Conservation (phyloP, 1,284 basidiomycete species). For the Sphaerobolus stellatus region DNA sequence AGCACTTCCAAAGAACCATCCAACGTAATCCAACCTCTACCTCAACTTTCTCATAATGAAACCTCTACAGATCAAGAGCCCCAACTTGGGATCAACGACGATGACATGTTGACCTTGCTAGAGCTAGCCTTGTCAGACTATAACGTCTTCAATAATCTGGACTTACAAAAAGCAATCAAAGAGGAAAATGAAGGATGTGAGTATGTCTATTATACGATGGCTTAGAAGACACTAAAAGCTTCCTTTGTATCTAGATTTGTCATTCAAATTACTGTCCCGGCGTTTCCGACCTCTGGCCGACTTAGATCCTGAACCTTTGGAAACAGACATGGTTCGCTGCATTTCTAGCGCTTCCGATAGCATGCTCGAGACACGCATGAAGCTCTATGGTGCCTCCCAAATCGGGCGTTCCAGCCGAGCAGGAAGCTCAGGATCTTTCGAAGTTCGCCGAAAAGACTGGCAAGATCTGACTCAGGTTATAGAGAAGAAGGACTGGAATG, state of each 20-base stretch:
- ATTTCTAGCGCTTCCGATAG: constrained; percentile 46
- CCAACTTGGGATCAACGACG: too few species aligned
- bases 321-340: constrained; percentile 43
- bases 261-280: constrained; percentile 36
- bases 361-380: constrained; percentile 59
- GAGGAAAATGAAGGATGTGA: constrained; percentile 18
- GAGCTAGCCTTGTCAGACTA: constrained; percentile 11
- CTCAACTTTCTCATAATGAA: too few species aligned
- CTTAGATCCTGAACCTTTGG: constrained; percentile 34
- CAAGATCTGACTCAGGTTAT: constrained; percentile 25
- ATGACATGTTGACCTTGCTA: constrained; percentile 8
- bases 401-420: constrained; percentile 35
- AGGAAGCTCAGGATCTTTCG: constrained; percentile 48
- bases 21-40: too few species aligned
- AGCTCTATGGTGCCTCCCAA: constrained; percentile 43
- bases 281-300: constrained; percentile 35
- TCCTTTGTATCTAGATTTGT: constrained; percentile 10
- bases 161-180: constrained; percentile 2
- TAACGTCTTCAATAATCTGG: constrained; percentile 2
- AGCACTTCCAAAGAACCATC: too few species aligned
- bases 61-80: too few species aligned
- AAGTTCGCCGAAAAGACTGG: constrained; percentile 57
- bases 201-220: constrained; percentile 2
- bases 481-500: constrained; percentile 34
- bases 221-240: not conserved